Evolutionary conservation across 2,329 filamentous ascomycete genomes (phyloP), one percentile per base, ranked within the genome.

Genomic region (Rasamsonia emersonii): DNA sequence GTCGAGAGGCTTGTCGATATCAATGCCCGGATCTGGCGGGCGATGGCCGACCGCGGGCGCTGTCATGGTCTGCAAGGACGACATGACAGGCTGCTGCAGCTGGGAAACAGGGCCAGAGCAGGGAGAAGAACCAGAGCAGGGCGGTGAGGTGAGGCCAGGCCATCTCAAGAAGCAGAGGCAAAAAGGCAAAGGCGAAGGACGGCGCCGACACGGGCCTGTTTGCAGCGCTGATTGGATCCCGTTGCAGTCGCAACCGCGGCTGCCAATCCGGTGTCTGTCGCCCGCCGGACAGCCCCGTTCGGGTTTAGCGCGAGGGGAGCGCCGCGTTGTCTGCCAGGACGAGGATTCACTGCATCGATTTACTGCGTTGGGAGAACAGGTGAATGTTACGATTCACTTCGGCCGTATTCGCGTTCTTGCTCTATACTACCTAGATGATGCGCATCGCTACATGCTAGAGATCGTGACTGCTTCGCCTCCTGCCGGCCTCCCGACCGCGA

Each of bases 31-130:
- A 48, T 63, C 58, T 44, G 54, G 56, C 49, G 60, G 59, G 46
- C 54, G 54, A 58, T 60, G 60, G 49, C 59, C 58, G 57, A 64
- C 52, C 49, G 59, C 55, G 55, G 60, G 59, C 57, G 60, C 59
- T 51, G 58, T 61, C 59, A 63, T 61, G 56, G 59, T 61, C 57
- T 61, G 59, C 53, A 59, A 62, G 46, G 53, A 58, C 54, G 59
- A 62, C 59, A 62, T 61, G 56, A 54, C 54, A 59, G 49, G 50
- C 51, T 50, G 44, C 37, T 46, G 47, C 41, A 43, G 36, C 28
- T 32, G 24, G 34, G 31, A 34, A 41, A 37, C 31, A 43, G 41
- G 17, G 21, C 25, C 16, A 20, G 35, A 39, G 40, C 34, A 40
- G 31, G 40, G 40, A 40, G 41, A 46, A 39, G 38, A 36, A 39